Evolutionary conservation across 208 protist genomes (phyloP), one percentile per base, ranked within the genome.

Genomic region (Wallacemonas rigidus): DNA sequence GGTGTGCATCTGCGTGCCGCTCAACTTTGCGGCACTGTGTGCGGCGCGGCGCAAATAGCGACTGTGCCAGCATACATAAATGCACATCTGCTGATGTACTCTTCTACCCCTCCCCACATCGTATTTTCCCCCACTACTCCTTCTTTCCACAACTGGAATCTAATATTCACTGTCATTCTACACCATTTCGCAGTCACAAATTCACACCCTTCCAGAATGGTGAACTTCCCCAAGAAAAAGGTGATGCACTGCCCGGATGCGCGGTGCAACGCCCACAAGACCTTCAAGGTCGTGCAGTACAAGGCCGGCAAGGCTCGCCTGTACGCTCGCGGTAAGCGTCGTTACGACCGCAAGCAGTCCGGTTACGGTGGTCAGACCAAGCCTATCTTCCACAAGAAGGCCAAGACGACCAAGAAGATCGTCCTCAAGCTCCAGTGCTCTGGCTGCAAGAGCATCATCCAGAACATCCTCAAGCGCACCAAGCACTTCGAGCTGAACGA

Each of bases 291-390:
- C 15, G 92, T 98, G 57, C 98, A 99, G 96, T 99, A 99, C 92
- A 99, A 99, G 86, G 92, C 97, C 39, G 98, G 99, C 75, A 99
- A 99, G 89, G 97, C 97, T 72, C 95, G 90, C 60, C 77, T 99
- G 55, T 98, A 91, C 62, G 98, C 97, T 39, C 97, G 99, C 85
- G 99, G 98, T 89, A 99, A 99, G 94, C 85, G 98, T 73, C 98
- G 99, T 93, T 99, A 99, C 92, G 98, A 99, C 86, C 89, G 98
- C 69, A 99, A 99, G 88, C 99, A 99, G 98, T 90, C 87, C 55
- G 99, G 99, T 90, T 99, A 99, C 86, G 99, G 99, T 98, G 99
- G 99, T 89, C 99, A 99, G 96, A 99, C 98, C 81, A 99, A 99
- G 97, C 99, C 99, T 55, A 97, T 99, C 77, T 99, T 99, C 94